Conservation (phyloP, 164 flowering plant species). For the Malania oleifera region DNA sequence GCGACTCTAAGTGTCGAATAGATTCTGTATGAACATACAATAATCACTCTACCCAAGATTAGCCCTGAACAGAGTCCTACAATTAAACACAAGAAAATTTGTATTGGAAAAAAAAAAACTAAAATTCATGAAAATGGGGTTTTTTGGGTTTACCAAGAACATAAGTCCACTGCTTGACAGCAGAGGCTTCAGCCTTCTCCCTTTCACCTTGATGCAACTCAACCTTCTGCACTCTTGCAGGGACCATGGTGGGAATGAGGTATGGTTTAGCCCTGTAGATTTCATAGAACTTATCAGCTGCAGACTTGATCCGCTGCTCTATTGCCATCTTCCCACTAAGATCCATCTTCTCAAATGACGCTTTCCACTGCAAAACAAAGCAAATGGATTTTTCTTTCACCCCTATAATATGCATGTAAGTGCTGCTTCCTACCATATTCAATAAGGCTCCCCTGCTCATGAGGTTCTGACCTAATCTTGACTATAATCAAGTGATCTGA, state of each 20-base stretch:
- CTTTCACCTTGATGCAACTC: constrained; percentile 1
- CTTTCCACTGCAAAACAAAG: background rate
- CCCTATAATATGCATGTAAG: too few relatives aligned
- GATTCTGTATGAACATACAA: too few relatives aligned
- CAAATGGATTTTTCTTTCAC: background rate
- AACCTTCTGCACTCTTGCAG: constrained; percentile 2
- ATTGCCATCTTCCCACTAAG: background rate
- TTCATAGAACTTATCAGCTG: constrained; percentile 1
- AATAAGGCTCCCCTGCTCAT: too few relatives aligned
- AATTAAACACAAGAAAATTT: too few relatives aligned
- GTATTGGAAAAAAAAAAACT: too few relatives aligned
- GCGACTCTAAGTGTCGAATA: too few relatives aligned
- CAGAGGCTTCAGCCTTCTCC: constrained; percentile 1
- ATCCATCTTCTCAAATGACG: constrained; percentile 4
- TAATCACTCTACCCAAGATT: too few relatives aligned
- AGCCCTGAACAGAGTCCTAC: too few relatives aligned
- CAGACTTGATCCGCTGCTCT: constrained; percentile 1
- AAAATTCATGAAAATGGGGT: too few relatives aligned
- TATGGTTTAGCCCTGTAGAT: background rate
- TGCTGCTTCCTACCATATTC: too few relatives aligned
- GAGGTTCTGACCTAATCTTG: too few relatives aligned
- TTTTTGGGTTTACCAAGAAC: background rate
- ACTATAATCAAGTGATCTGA: too few relatives aligned
- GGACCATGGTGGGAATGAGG: constrained; percentile 4
- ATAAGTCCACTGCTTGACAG: constrained; percentile 7